Conservation (phyloP, 768 basidiomycete species). For the Coprinopsis marcescibilis region DNA sequence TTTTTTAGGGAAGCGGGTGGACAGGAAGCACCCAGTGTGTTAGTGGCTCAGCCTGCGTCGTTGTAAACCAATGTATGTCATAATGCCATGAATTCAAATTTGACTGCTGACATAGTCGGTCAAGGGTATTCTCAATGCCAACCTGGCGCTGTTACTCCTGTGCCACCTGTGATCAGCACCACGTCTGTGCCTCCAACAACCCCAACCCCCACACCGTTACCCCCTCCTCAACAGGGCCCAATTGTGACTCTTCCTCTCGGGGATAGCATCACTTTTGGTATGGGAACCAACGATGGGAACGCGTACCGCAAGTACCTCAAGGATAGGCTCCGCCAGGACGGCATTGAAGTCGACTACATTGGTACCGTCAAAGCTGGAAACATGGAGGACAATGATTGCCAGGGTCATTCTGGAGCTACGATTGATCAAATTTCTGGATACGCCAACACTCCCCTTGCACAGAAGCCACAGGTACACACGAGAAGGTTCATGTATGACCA, state of each 20-base stretch:
- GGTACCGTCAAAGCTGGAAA: conserved; percentile 9
- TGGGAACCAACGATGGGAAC: conserved; percentile 8
- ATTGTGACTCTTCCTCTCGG: conserved; percentile 10
- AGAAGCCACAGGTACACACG: conserved; percentile 6
- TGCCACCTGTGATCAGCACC: neutral
- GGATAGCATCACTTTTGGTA: conserved; percentile 10
- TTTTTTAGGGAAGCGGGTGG: conserved; percentile 10
- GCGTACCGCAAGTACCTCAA: conserved; percentile 10
- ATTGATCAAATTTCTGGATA: conserved; percentile 10
- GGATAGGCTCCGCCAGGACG: conserved; percentile 1
- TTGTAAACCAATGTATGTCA: conserved; percentile 11
- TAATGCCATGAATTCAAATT: neutral
- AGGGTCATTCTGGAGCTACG: conserved; percentile 4
- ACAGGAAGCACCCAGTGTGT: conserved; percentile 10
- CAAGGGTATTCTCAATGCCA: conserved; percentile 25
- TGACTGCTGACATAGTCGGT: neutral
- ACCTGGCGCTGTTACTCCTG: conserved; percentile 15
- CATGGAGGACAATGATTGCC: conserved; percentile 8
- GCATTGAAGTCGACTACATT: conserved; percentile 8
- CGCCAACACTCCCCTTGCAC: neutral
- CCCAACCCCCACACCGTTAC: conserved; percentile 7
- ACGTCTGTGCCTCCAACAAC: conserved; percentile 8
- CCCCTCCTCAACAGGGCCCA: conserved; percentile 7
- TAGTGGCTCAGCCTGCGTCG: conserved; percentile 11
- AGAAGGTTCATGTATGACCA: neutral